A percentile compares a stretch with the other conserved stretches of the same genome.
These are phyloP conservation scores for Entonaema liquescens DNA, from an alignment of 495 filamentous ascomycete species.

Conservation along the genomic window DNA sequence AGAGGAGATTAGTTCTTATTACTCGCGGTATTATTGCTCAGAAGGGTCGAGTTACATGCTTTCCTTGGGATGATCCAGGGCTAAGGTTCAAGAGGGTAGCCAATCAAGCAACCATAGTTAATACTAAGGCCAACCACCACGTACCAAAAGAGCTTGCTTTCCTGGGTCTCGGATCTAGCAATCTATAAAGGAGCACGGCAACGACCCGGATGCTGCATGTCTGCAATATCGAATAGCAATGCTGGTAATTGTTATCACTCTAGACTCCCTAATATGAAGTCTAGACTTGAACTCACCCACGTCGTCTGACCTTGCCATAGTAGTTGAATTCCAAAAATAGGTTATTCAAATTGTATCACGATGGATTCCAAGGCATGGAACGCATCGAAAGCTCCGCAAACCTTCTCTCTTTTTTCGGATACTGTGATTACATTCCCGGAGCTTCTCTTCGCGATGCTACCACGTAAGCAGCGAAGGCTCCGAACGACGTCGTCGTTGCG, in stretches of 20 bases:
- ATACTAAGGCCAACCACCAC: constrained; percentile 22
- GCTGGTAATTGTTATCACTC: constrained; percentile 32
- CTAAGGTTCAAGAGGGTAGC: constrained; percentile 27
- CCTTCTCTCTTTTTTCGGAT: constrained; percentile 24
- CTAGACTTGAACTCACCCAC: constrained; percentile 27
- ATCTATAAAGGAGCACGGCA: constrained; percentile 31
- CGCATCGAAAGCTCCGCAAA: constrained; percentile 16
- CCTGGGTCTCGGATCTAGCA: constrained; percentile 40
- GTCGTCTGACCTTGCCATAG: constrained; percentile 27
- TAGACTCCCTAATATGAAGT: constrained; percentile 17
- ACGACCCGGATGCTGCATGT: constrained; percentile 18
- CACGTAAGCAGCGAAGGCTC: constrained; percentile 17
- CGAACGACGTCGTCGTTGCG: constrained; percentile 21
- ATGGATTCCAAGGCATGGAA: constrained; percentile 10
- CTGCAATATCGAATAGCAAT: constrained; percentile 32
- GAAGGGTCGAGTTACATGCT: constrained; percentile 20
- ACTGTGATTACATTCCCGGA: constrained; percentile 30
- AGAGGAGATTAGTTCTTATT: constrained; percentile 15
- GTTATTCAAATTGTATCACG: constrained; percentile 23
- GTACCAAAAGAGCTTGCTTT: constrained; percentile 15
- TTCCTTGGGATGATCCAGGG: constrained; percentile 17
- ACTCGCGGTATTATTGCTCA: constrained; percentile 13
- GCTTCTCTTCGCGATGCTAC: constrained; percentile 31
- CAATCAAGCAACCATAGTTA: constrained; percentile 29
- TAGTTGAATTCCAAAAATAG: constrained; percentile 34